Conservation (phyloP, 441 rosid species). For the Mallotus repandus region DNA sequence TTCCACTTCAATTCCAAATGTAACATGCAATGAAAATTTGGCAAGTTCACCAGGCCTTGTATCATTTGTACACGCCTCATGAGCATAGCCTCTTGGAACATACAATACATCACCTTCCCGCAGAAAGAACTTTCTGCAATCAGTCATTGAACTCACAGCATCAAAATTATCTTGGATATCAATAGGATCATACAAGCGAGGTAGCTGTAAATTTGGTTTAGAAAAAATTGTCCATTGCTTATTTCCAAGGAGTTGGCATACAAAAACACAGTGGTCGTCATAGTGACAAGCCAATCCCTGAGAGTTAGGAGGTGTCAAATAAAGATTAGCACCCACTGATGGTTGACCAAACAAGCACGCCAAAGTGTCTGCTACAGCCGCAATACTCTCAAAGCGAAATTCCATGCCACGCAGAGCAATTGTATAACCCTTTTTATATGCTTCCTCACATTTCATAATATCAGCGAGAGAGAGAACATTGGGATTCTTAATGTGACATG, state of each 20-base stretch:
- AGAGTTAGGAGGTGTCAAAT: constrained; percentile 62
- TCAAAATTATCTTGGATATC: constrained; percentile 25
- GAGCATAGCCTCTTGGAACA: constrained; percentile 62
- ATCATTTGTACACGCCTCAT: constrained; percentile 49
- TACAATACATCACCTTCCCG: constrained; percentile 61
- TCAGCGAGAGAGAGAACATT: constrained; percentile 32
- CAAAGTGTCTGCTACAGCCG: constrained; percentile 45
- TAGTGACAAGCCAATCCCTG: constrained; percentile 59
- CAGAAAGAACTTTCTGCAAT: constrained; percentile 32
- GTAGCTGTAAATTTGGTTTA: constrained; percentile 38
- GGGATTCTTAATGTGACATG: constrained; percentile 29
- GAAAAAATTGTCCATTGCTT: constrained; percentile 51
- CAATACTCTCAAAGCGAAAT: constrained; percentile 47
- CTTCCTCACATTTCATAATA: constrained; percentile 53
- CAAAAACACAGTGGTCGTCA: constrained; percentile 68
- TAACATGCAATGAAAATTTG: constrained; percentile 52
- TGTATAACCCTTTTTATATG: constrained; percentile 50
- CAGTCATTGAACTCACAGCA: constrained; percentile 26
- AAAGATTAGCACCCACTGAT: constrained; percentile 61
- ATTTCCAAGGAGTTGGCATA: constrained; percentile 55
- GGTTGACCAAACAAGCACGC: constrained; percentile 71
- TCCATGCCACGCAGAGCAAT: constrained; percentile 61
- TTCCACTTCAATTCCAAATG: constrained; percentile 64
- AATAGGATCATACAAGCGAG: constrained; percentile 51
- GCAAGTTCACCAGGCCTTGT: constrained; percentile 24